Percentiles rank a stretch among this genome's conserved stretches.
These are phyloP conservation scores for Acacia confusa DNA, from an alignment of 306 rosid genomes.

Conservation along the genomic window DNA sequence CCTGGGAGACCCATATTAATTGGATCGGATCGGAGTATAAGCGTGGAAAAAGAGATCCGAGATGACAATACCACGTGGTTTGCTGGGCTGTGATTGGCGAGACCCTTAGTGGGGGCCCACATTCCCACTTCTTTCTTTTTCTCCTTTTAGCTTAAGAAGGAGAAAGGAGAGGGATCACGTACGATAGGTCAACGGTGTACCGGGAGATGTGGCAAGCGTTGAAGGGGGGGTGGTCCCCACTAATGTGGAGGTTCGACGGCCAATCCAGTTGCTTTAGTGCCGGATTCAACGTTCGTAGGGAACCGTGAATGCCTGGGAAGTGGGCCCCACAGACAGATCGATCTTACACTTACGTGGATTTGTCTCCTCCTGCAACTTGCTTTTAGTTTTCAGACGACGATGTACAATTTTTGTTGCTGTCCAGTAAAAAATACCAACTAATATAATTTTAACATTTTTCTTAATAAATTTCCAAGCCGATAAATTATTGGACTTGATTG, in stretches of 20 bases:
- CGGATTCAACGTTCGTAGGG: conserved; percentile 20
- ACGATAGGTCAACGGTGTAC: conserved; percentile 23
- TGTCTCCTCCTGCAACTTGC: conserved; percentile 5
- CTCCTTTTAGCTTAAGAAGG: not conserved
- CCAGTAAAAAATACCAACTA: not conserved
- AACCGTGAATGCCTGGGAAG: conserved; percentile 25
- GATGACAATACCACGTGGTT: conserved; percentile 38
- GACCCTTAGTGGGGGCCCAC: not conserved
- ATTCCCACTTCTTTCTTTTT: not conserved
- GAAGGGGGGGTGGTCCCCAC: not conserved
- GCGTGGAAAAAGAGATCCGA: not conserved
- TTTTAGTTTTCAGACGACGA: not conserved
- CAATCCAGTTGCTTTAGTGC: conserved; percentile 4
- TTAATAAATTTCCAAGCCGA: not conserved
- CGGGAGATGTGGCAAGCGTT: conserved; percentile 20
- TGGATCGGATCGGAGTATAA: not conserved
- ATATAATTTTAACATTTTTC: not conserved
- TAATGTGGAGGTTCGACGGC: not conserved
- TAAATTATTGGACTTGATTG: not conserved
- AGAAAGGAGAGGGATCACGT: not conserved
- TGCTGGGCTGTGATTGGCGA: conserved; percentile 19
- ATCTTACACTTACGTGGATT: not conserved
- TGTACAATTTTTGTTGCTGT: not conserved
- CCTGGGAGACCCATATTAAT: not conserved
- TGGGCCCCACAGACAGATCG: conserved; percentile 26